These are phyloP conservation scores for Stygiomarasmius scandens DNA, from an alignment of 1,284 basidiomycete species.

Conservation along the genomic window DNA sequence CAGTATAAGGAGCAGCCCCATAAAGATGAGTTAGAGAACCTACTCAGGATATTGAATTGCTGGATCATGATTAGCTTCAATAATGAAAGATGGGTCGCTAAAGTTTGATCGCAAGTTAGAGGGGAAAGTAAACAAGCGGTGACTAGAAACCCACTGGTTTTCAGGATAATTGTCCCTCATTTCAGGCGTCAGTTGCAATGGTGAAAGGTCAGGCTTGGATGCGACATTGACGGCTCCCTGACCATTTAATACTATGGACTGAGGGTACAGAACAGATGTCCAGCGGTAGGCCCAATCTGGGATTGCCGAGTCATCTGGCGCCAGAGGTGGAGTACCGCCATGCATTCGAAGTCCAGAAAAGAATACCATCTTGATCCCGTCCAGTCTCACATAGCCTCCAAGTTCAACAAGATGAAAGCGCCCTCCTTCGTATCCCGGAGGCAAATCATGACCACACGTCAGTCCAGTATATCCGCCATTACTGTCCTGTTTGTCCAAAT, in stretches of 20 bases:
- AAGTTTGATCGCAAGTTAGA: too few relatives aligned
- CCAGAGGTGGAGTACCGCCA: conserved; percentile 4
- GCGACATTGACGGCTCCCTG: too few relatives aligned
- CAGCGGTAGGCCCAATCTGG: neutral
- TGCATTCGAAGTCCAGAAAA: neutral
- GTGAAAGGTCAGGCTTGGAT: too few relatives aligned
- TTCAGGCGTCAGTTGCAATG: too few relatives aligned
- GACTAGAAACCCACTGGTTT: too few relatives aligned
- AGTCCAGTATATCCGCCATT: neutral
- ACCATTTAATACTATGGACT: neutral
- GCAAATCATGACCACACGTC: neutral
- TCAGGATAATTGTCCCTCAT: too few relatives aligned
- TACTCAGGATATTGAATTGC: too few relatives aligned
- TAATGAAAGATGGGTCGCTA: too few relatives aligned
- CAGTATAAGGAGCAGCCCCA: too few relatives aligned
- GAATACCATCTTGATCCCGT: neutral
- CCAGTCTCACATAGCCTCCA: neutral
- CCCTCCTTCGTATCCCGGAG: neutral
- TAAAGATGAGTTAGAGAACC: too few relatives aligned
- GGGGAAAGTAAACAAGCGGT: too few relatives aligned
- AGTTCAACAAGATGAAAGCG: conserved; percentile 2
- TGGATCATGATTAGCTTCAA: too few relatives aligned
- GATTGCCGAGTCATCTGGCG: neutral
- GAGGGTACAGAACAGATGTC: neutral
- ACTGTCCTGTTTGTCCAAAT: neutral